A percentile compares a stretch with the other conserved stretches of the same genome.
These are phyloP conservation scores for Xanthoconium purpureum DNA, from an alignment of 768 basidiomycete species.

Conservation along the genomic window DNA sequence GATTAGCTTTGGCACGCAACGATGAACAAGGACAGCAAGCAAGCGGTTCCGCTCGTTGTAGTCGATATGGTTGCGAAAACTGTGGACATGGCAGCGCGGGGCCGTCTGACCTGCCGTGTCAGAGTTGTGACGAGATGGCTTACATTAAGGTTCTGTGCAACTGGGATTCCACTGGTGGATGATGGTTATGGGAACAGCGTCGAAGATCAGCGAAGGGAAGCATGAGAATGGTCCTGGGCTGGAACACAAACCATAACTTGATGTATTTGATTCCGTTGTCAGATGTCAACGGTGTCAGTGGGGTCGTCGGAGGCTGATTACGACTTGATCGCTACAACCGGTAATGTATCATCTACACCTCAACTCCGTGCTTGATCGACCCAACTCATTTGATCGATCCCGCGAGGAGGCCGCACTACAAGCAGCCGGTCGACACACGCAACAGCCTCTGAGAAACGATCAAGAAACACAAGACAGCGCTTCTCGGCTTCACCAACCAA, in stretches of 20 bases:
- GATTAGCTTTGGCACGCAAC: constrained; percentile 32
- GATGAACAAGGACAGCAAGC: constrained; percentile 23
- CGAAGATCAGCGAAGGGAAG: constrained; percentile 21
- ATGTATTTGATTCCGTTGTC: constrained; percentile 31
- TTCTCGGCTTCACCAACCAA: constrained; percentile 15
- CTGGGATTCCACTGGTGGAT: constrained; percentile 12
- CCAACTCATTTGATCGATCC: constrained; percentile 4
- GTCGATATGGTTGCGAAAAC: constrained; percentile 20
- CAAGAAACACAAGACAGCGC: constrained; percentile 11
- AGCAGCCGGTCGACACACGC: constrained; percentile 25
- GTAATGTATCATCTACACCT: neutral
- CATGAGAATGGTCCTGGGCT: constrained; percentile 1
- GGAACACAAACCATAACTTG: constrained; percentile 12
- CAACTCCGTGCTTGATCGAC: neutral
- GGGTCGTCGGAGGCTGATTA: constrained; percentile 15
- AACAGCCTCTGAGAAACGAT: constrained; percentile 12
- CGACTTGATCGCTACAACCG: constrained; percentile 10
- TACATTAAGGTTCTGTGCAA: constrained; percentile 6
- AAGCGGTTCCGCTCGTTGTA: constrained; percentile 28
- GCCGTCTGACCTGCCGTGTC: constrained; percentile 7
- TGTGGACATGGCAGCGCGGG: neutral
- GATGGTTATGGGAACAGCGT: constrained; percentile 23
- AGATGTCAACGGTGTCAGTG: constrained; percentile 19
- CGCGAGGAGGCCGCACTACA: constrained; percentile 33
- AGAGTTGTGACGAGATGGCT: constrained; percentile 18